Conservation (phyloP, 2,329 filamentous ascomycete species). For the Emergomyces pasteurianus region DNA sequence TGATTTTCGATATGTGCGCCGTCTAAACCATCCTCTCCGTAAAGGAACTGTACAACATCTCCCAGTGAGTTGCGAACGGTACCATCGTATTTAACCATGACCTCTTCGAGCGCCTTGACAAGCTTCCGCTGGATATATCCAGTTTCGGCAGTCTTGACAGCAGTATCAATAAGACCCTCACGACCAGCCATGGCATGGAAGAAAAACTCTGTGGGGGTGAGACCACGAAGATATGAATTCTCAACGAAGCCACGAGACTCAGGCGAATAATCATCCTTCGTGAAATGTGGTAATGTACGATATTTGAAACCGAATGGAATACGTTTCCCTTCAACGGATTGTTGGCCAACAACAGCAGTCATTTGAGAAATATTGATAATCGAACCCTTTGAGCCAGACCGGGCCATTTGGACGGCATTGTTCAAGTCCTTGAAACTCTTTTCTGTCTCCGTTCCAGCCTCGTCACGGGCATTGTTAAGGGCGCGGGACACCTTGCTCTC, state of each 20-base stretch:
- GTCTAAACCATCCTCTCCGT: conserved; percentile 94
- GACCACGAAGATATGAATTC: conserved; percentile 91
- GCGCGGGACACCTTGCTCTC: conserved; percentile 93
- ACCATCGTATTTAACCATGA: conserved; percentile 94
- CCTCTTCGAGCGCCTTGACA: conserved; percentile 94
- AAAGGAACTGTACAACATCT: conserved; percentile 93
- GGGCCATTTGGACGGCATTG: conserved; percentile 93
- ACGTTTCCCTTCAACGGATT: conserved; percentile 96
- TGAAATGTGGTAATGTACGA: conserved; percentile 90
- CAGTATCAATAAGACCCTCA: conserved; percentile 98
- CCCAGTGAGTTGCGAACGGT: conserved; percentile 95
- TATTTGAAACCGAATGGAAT: conserved; percentile 99
- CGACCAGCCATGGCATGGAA: conserved; percentile 99
- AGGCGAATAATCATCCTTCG: conserved; percentile 97
- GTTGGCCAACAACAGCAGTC: conserved; percentile 94
- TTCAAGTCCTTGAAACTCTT: conserved; percentile 90
- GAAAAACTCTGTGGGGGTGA: conserved; percentile 95
- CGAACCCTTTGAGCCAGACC: conserved; percentile 94
- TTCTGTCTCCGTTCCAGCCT: conserved; percentile 84
- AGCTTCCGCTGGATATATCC: conserved; percentile 98
- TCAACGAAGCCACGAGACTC: conserved; percentile 96
- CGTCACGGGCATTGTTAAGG: conserved; percentile 89
- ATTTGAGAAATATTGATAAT: conserved; percentile 99
- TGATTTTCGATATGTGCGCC: conserved; percentile 91
- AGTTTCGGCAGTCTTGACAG: conserved; percentile 97